These are phyloP conservation scores for Fusarium cicatricum DNA, from an alignment of 2,329 filamentous ascomycete genomes.

Conservation along the genomic window DNA sequence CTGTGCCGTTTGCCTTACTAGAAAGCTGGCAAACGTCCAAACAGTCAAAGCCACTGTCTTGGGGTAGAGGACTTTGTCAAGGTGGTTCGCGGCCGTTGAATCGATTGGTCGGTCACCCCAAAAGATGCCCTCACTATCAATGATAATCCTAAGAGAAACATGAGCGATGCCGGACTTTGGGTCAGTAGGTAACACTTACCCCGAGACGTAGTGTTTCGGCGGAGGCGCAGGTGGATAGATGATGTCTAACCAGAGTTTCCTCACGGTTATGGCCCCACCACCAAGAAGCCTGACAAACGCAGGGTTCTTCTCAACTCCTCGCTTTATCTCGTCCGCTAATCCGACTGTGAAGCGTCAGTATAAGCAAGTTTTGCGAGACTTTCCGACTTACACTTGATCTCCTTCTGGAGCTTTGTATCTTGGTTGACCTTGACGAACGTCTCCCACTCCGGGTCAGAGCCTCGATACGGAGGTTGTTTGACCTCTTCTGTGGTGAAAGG, in stretches of 20 bases:
- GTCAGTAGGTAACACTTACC: conserved; percentile 55
- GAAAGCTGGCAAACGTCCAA: conserved; percentile 60
- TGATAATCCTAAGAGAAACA: conserved; percentile 52
- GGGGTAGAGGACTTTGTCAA: conserved; percentile 63
- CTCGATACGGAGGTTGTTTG: conserved; percentile 59
- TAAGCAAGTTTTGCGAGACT: not conserved
- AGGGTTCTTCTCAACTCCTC: conserved; percentile 52
- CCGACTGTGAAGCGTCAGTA: conserved; percentile 40
- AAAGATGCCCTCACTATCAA: conserved; percentile 58
- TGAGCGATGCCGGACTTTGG: conserved; percentile 29
- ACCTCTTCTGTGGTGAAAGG: conserved; percentile 64
- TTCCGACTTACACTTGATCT: conserved; percentile 56
- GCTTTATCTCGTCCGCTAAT: conserved; percentile 46
- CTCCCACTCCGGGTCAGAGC: conserved; percentile 69
- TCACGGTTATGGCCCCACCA: conserved; percentile 58
- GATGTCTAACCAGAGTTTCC: conserved; percentile 67
- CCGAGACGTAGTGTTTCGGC: conserved; percentile 65
- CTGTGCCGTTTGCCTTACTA: conserved; percentile 55
- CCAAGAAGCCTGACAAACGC: conserved; percentile 52
- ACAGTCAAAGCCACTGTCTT: conserved; percentile 58
- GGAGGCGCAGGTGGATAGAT: conserved; percentile 67
- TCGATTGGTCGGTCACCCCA: conserved; percentile 60
- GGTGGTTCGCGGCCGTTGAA: conserved; percentile 52
- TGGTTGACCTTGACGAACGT: conserved; percentile 66
- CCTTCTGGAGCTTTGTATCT: conserved; percentile 56